Percentiles rank a stretch among this genome's conserved stretches.
These are phyloP conservation scores for Thalassiosira oceanica DNA, from an alignment of 352 stramenopile species.

Conservation along the genomic window DNA sequence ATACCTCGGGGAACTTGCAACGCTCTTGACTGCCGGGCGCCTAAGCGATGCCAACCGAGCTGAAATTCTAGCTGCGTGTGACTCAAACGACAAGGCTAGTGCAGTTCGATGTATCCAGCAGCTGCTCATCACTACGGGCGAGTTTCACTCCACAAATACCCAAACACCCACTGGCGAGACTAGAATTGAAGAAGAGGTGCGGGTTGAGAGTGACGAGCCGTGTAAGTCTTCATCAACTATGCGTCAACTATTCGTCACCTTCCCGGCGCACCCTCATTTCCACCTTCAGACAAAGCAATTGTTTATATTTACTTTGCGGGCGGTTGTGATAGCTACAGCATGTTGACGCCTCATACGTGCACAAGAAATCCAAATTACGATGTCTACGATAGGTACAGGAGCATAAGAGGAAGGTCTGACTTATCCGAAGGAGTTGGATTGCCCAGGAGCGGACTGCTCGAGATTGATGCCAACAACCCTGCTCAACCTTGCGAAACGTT, in stretches of 20 bases:
- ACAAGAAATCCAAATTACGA: conserved; percentile 43
- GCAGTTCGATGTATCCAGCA: conserved; percentile 47
- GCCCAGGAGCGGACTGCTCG: conserved; percentile 19
- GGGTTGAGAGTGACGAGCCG: no score
- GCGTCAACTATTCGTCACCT: no score
- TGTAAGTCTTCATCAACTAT: no score
- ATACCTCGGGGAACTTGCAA: conserved; percentile 62
- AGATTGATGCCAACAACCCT: conserved; percentile 16
- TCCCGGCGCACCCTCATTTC: not conserved
- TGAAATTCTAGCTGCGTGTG: conserved; percentile 52
- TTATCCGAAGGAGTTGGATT: conserved; percentile 33
- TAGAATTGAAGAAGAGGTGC: no score
- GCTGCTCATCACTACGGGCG: conserved; percentile 63
- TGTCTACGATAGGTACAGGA: conserved; percentile 50
- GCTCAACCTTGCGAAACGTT: conserved; percentile 70
- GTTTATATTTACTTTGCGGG: conserved; percentile 58
- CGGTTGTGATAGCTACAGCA: conserved; percentile 65
- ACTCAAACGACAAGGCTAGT: conserved; percentile 14
- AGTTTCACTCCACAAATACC: conserved; percentile 77
- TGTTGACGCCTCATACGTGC: conserved; percentile 59
- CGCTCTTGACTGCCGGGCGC: conserved; percentile 68
- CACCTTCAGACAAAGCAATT: conserved; percentile 54
- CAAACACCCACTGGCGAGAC: not conserved
- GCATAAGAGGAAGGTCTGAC: conserved; percentile 14
- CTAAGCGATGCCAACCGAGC: conserved; percentile 47